These are phyloP conservation scores for Hyphopichia wangnamkhiaoensis DNA, from an alignment of 1,139 yeast species.

Conservation along the genomic window DNA sequence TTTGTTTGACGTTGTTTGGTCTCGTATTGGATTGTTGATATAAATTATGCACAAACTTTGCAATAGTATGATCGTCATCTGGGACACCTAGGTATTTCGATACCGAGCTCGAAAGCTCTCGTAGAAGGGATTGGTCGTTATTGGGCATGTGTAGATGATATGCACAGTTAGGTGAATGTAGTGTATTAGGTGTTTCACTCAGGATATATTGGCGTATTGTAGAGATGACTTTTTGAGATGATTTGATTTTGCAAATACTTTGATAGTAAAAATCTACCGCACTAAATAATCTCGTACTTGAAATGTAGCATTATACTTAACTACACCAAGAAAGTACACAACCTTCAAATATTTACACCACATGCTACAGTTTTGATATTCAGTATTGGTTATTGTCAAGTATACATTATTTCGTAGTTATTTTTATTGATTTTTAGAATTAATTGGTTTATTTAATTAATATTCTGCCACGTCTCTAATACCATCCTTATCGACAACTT, in stretches of 20 bases:
- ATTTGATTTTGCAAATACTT: no score
- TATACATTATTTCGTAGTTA: not conserved
- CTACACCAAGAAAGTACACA: no score
- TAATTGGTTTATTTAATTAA: no score
- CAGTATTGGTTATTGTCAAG: no score
- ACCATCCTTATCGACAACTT: constrained; percentile 76
- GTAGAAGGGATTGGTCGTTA: not conserved
- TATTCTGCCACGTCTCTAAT: constrained; percentile 49
- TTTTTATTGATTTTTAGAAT: not conserved
- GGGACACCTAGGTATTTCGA: constrained; percentile 10
- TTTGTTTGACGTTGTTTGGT: constrained; percentile 9
- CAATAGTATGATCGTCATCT: constrained; percentile 49
- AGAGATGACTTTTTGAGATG: not conserved
- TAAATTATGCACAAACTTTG: constrained; percentile 58
- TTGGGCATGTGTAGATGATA: not conserved
- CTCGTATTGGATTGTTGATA: constrained; percentile 34
- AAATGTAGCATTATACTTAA: no score
- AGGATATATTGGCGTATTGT: no score
- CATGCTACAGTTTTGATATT: no score
- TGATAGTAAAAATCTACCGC: no score
- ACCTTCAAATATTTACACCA: no score
- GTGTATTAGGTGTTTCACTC: no score
- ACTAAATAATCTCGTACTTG: no score
- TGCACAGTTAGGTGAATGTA: no score
- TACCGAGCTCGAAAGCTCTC: constrained; percentile 7